Percentiles rank a stretch among this genome's conserved stretches.
phyloP scores from a whole-genome alignment of 108 stramenopile genomes.

The Pseudonitzschia pungens region DNA sequence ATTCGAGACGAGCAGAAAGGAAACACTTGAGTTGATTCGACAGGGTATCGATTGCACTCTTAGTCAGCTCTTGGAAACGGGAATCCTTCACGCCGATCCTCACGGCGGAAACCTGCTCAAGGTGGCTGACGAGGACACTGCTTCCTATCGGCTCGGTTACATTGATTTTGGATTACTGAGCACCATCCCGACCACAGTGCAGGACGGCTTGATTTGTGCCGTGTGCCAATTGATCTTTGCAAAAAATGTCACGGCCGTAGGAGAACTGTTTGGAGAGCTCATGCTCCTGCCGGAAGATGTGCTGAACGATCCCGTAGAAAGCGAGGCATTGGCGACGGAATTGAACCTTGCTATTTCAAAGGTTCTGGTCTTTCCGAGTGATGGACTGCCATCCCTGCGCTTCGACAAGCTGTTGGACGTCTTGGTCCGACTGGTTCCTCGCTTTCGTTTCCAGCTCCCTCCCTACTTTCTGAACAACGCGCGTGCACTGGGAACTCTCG shows the following conservation, averaged over 20 bases:
- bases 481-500: constrained; percentile 61
- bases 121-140: constrained; percentile 14
- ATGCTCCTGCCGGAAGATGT: constrained; percentile 60
- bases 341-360: constrained; percentile 48
- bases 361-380: constrained; percentile 42
- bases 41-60: constrained; percentile 73
- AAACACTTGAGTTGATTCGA: constrained; percentile 60
- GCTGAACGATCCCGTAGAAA: constrained; percentile 49
- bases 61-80: constrained; percentile 70
- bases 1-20: constrained; percentile 32
- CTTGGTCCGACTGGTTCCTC: constrained; percentile 59
- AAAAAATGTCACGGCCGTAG: constrained; percentile 62
- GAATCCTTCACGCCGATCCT: constrained; percentile 76
- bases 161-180: constrained; percentile 75
- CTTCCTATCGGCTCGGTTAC: constrained; percentile 48
- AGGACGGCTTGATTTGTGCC: constrained; percentile 77
- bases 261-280: constrained; percentile 71
- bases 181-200: constrained; percentile 57
- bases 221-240: constrained; percentile 72
- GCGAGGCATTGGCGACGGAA: constrained; percentile 45
- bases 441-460: constrained; percentile 73
- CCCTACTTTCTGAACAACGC: constrained; percentile 82
- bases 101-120: constrained; percentile 78
- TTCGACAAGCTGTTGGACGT: constrained; percentile 75
- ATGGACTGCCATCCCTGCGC: constrained; percentile 54